Evolutionary conservation across 2,329 filamentous ascomycete species (phyloP).

Genomic region (Amylocarpus encephaloides): DNA sequence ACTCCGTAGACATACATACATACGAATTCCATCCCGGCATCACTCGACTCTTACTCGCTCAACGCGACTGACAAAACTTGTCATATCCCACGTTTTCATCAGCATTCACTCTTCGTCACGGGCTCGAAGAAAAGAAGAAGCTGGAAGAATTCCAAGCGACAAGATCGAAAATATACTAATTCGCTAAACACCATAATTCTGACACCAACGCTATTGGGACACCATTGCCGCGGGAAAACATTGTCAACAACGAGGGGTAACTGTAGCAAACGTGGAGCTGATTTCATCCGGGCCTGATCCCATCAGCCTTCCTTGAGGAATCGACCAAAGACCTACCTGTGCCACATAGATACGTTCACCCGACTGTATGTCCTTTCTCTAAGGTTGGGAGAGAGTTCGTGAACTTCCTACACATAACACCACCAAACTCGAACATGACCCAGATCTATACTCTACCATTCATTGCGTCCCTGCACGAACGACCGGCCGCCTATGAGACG

Average conservation of each 20-base stretch:
- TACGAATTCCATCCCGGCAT: not conserved
- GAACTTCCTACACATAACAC: not conserved
- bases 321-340: conserved; percentile 20
- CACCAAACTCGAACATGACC: conserved; percentile 23
- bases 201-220: conserved; percentile 24
- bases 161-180: conserved; percentile 12
- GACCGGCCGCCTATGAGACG: conserved; percentile 15
- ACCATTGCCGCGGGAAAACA: conserved; percentile 21
- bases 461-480: conserved; percentile 20
- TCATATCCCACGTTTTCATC: conserved; percentile 11
- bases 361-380: conserved; percentile 15
- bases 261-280: conserved; percentile 14
- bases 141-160: not conserved
- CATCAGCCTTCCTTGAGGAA: conserved; percentile 21
- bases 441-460: conserved; percentile 26
- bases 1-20: not conserved
- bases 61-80: conserved; percentile 13
- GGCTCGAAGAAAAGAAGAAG: conserved; percentile 2
- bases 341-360: conserved; percentile 22
- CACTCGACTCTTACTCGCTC: not conserved
- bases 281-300: conserved; percentile 16
- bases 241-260: conserved; percentile 6
- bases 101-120: conserved; percentile 11
- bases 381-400: not conserved
- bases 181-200: not conserved